Percentiles rank a stretch among this genome's conserved stretches.
These are phyloP conservation scores for Dryas alaskensis DNA, from an alignment of 306 rosid species.

Conservation along the genomic window DNA sequence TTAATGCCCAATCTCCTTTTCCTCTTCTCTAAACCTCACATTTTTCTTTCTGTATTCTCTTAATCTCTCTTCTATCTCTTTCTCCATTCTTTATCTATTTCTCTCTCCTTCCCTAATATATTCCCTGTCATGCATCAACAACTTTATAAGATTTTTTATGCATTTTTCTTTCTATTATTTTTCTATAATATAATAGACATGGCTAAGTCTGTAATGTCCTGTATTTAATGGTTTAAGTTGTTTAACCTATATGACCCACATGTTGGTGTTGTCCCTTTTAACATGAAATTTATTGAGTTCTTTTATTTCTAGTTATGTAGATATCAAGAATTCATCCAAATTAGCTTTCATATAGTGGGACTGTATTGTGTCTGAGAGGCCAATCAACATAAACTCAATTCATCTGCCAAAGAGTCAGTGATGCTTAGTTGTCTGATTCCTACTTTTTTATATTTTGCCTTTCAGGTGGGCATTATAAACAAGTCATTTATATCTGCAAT, in stretches of 20 bases:
- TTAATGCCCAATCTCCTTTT: background rate
- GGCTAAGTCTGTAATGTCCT: background rate
- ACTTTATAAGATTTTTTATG: background rate
- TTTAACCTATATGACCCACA: background rate
- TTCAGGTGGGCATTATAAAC: slow-evolving; percentile 72
- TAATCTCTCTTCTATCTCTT: background rate
- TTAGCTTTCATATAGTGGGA: background rate
- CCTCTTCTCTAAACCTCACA: background rate
- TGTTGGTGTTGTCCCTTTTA: background rate
- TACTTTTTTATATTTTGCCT: slow-evolving; percentile 18
- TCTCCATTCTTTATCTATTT: background rate
- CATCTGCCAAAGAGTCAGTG: slow-evolving; percentile 7
- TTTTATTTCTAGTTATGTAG: background rate
- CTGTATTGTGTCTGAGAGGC: background rate
- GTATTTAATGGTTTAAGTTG: background rate
- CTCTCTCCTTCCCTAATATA: background rate
- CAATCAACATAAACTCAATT: slow-evolving; percentile 8
- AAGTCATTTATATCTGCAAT: slow-evolving; percentile 64
- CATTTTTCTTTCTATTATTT: background rate
- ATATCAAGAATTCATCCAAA: background rate
- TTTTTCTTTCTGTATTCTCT: background rate
- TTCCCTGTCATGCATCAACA: background rate
- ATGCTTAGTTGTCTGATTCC: slow-evolving; percentile 8
- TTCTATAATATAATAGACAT: background rate
- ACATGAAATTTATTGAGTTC: background rate